phyloP scores from a whole-genome alignment of 2,329 filamentous ascomycete genomes.

The Botrytis elliptica region DNA sequence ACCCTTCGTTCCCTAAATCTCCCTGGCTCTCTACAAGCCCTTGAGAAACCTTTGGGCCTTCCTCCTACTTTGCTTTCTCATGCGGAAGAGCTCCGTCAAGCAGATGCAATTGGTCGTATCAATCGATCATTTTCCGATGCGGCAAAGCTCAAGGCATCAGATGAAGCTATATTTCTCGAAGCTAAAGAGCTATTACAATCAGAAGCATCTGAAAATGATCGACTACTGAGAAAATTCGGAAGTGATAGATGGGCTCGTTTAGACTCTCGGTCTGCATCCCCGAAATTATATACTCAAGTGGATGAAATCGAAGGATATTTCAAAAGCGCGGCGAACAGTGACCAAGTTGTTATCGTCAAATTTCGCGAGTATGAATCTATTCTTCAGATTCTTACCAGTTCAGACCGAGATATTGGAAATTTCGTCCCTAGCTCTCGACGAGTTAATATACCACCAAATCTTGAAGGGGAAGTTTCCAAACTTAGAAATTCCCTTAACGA shows the following conservation, averaged over 20 bases:
- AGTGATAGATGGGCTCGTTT: slow-evolving; percentile 80
- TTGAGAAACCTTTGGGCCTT: slow-evolving; percentile 90
- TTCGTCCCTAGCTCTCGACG: slow-evolving; percentile 85
- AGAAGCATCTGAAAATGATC: slow-evolving; percentile 81
- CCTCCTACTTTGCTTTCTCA: slow-evolving; percentile 84
- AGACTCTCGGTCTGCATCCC: slow-evolving; percentile 66
- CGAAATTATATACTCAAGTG: slow-evolving; percentile 38
- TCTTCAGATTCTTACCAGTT: slow-evolving; percentile 72
- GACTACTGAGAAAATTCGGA: slow-evolving; percentile 73
- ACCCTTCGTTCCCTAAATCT: slow-evolving; percentile 79
- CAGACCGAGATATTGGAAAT: slow-evolving; percentile 78
- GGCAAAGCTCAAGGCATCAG: slow-evolving; percentile 80
- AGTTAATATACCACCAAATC: slow-evolving; percentile 73
- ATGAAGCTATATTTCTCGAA: slow-evolving; percentile 77
- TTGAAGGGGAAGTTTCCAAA: slow-evolving; percentile 75
- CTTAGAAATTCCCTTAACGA: slow-evolving; percentile 83
- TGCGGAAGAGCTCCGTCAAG: slow-evolving; percentile 89
- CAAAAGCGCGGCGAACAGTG: slow-evolving; percentile 64
- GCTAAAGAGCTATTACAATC: slow-evolving; percentile 73
- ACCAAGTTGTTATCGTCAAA: slow-evolving; percentile 67
- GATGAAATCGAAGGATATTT: slow-evolving; percentile 86
- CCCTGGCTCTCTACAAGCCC: slow-evolving; percentile 86
- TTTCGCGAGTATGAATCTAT: slow-evolving; percentile 72
- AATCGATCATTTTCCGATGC: slow-evolving; percentile 83
- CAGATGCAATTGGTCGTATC: slow-evolving; percentile 77